Percentiles rank a stretch among this genome's conserved stretches.
Conservation (phyloP, 805 yeast genomes). For the Kuraishia piskuri region DNA sequence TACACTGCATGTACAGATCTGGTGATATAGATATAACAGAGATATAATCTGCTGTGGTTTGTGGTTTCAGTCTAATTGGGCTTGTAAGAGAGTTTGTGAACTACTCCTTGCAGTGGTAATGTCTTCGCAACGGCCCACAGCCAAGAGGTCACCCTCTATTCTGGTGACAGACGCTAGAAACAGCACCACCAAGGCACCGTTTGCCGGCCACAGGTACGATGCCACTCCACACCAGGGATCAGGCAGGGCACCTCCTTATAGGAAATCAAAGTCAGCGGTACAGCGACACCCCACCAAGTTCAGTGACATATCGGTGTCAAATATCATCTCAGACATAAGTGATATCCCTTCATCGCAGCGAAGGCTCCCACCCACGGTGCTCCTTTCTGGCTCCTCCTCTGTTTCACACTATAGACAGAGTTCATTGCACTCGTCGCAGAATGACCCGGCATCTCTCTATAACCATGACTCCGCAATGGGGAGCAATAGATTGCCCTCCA, state of each 20-base stretch:
- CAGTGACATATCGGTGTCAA: slow-evolving; percentile 75
- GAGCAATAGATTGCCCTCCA: slow-evolving; percentile 11
- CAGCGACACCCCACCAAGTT: slow-evolving; percentile 29
- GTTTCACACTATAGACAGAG: slow-evolving; percentile 5
- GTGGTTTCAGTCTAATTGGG: too few relatives aligned
- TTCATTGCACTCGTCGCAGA: neutral
- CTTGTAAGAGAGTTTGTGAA: too few relatives aligned
- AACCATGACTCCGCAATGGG: slow-evolving; percentile 1
- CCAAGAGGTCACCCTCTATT: slow-evolving; percentile 88
- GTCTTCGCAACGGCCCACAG: slow-evolving; percentile 37
- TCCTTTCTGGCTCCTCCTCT: slow-evolving; percentile 10
- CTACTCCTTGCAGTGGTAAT: too few relatives aligned
- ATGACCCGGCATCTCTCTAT: neutral
- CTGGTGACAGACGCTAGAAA: slow-evolving; percentile 84
- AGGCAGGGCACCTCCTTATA: neutral
- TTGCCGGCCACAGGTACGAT: slow-evolving; percentile 55
- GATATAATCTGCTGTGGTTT: too few relatives aligned
- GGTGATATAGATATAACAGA: too few relatives aligned
- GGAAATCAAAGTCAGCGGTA: slow-evolving; percentile 1
- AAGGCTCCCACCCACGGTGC: slow-evolving; percentile 29
- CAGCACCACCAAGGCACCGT: slow-evolving; percentile 54
- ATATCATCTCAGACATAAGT: slow-evolving; percentile 65
- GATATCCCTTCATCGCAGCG: slow-evolving; percentile 82
- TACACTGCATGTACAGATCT: too few relatives aligned
- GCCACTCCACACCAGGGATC: slow-evolving; percentile 19